Evolutionary conservation across 768 basidiomycete species (phyloP), one percentile per base, ranked within the genome.

Genomic region (Suillus lakei): DNA sequence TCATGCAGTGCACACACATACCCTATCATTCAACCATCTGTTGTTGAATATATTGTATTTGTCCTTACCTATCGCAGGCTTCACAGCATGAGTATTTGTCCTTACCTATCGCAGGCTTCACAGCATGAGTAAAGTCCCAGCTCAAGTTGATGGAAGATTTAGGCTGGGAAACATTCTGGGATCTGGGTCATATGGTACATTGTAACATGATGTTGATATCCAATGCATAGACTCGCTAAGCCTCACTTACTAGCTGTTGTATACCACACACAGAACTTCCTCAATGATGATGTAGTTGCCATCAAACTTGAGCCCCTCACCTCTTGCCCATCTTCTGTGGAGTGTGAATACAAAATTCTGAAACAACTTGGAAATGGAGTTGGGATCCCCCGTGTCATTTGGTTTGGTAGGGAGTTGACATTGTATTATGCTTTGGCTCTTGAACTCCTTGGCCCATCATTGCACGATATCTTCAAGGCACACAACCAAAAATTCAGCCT

Each of bases 121-220:
- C 39, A 39, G 39, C 39, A 39, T 39, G 39, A 39, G 12, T 43
- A 43, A 43, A 21, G 43, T 43, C 39, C 60, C 60, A 21, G 15
- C 56, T 51, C 26, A 39, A 34, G 54, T 64, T 32, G 54, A 64
- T 18, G 41, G 63, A 23, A 54, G 63, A 46, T 64, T 56, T 34
- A 26, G 63, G 34, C 32, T 56, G 41, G 21, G 36, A 44, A 32
- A 64, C 15, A 34, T 34, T 39, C 41, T 64, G 36, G 63, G 54
- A 8, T 28, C 36, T 26, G 63, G 63, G 4, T 64, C 63, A 58
- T 64, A 56, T 34, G 63, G 63, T 64, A 55, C 5, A 13, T 63
- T 28, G 26, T 63, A 5, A 43, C 18, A 18, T 43, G 43, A 21
- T 21, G 18, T 39, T 39, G 39, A 39, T 39, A 43, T 43, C 5